phyloP scores from a whole-genome alignment of 768 basidiomycete genomes.

The Hypholoma fasciculare region DNA sequence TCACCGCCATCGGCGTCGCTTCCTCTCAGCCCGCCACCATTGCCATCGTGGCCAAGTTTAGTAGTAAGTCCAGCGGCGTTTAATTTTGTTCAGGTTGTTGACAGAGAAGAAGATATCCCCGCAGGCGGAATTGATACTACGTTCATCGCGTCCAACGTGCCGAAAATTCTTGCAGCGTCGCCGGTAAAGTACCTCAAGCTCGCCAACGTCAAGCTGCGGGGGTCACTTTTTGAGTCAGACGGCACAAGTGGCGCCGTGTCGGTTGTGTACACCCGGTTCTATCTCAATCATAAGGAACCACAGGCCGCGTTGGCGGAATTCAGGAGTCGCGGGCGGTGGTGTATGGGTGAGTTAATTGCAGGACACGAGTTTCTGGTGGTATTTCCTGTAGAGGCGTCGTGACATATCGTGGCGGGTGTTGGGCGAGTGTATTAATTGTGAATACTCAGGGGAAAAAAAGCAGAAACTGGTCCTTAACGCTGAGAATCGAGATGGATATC shows the following conservation, averaged over 20 bases:
- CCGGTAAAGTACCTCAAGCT: slow-evolving; percentile 24
- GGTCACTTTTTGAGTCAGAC: slow-evolving; percentile 21
- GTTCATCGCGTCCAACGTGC: slow-evolving; percentile 9
- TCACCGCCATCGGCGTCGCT: slow-evolving; percentile 27
- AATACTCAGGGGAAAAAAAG: too few relatives aligned
- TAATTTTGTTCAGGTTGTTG: neutral
- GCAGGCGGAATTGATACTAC: slow-evolving; percentile 2
- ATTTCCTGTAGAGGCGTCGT: slow-evolving; percentile 9
- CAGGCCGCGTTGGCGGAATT: slow-evolving; percentile 20
- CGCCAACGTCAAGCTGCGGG: slow-evolving; percentile 12
- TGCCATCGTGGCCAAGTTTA: slow-evolving; percentile 25
- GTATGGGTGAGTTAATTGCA: slow-evolving; percentile 26
- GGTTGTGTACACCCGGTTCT: slow-evolving; percentile 27
- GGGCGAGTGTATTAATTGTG: too few relatives aligned
- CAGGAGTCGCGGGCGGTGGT: slow-evolving; percentile 19
- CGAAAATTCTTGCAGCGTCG: slow-evolving; percentile 15
- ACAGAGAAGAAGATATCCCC: neutral
- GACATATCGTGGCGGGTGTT: too few relatives aligned
- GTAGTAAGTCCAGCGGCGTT: slow-evolving; percentile 13
- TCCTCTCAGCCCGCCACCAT: slow-evolving; percentile 33
- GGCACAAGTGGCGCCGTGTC: slow-evolving; percentile 20
- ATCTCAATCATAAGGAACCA: slow-evolving; percentile 31
- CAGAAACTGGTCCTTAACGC: too few relatives aligned
- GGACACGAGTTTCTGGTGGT: slow-evolving; percentile 30
- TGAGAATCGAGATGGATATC: too few relatives aligned